Evolutionary conservation across 805 yeast species (phyloP).

Genomic region (Lipomyces kockii): DNA sequence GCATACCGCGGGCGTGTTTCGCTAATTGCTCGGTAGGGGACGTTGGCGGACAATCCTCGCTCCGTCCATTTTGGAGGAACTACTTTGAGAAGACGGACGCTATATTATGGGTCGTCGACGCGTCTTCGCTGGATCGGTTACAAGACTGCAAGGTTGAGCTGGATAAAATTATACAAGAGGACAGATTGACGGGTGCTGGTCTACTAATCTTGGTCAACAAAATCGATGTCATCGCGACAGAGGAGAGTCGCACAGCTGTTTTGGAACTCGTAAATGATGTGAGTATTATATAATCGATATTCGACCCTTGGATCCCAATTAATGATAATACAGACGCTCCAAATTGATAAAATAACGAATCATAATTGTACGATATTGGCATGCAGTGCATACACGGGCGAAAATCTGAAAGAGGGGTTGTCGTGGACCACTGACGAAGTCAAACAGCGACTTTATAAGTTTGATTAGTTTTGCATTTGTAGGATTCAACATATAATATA

Average conservation of each 20-base stretch:
- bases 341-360: conserved; percentile 45
- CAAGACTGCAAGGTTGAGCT: conserved; percentile 70
- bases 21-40: conserved; percentile 59
- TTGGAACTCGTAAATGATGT: conserved; percentile 20
- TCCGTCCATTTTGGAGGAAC: conserved; percentile 91
- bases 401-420: conserved; percentile 49
- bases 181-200: conserved; percentile 68
- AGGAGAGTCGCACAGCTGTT: conserved; percentile 30
- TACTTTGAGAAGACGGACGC: conserved; percentile 83
- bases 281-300: conserved; percentile 2
- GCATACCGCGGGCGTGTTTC: too few species aligned
- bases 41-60: conserved; percentile 85
- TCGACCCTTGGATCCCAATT: background rate
- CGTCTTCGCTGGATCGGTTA: conserved; percentile 61
- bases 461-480: conserved; percentile 19
- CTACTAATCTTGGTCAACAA: conserved; percentile 77
- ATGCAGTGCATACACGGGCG: conserved; percentile 57
- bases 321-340: conserved; percentile 39
- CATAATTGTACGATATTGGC: conserved; percentile 52
- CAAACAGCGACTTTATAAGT: conserved; percentile 45
- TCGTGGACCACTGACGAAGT: conserved; percentile 54
- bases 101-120: conserved; percentile 86
- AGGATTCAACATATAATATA: background rate
- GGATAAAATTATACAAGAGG: conserved; percentile 64
- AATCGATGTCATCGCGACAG: conserved; percentile 57